These are phyloP conservation scores for Pleomassaria siparia DNA, from an alignment of 2,329 filamentous ascomycete genomes.

Conservation along the genomic window DNA sequence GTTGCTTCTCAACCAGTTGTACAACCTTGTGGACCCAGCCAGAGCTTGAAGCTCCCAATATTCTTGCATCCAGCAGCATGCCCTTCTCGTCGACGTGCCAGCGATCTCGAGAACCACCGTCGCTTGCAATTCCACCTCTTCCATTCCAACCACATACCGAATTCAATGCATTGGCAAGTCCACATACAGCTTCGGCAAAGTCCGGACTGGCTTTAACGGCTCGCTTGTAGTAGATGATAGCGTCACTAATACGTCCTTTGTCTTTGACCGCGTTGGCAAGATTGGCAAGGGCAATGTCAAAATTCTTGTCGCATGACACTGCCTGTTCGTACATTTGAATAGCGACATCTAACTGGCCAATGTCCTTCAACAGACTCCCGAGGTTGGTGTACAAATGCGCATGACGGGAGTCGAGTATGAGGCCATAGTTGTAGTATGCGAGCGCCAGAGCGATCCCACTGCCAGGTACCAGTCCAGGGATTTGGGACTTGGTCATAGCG, in stretches of 20 bases:
- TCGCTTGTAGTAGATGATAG: slow-evolving; percentile 86
- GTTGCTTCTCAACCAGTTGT: slow-evolving; percentile 84
- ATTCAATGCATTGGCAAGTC: slow-evolving; percentile 89
- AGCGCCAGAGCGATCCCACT: slow-evolving; percentile 87
- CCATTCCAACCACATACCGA: slow-evolving; percentile 95
- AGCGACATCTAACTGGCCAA: slow-evolving; percentile 85
- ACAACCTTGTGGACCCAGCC: slow-evolving; percentile 91
- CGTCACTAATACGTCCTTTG: slow-evolving; percentile 86
- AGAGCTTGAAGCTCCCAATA: slow-evolving; percentile 60
- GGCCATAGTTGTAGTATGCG: slow-evolving; percentile 92
- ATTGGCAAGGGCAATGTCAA: slow-evolving; percentile 96
- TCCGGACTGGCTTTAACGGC: slow-evolving; percentile 91
- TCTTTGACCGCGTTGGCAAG: slow-evolving; percentile 98
- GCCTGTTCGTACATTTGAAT: slow-evolving; percentile 98
- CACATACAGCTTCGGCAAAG: slow-evolving; percentile 96
- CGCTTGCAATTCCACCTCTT: slow-evolving; percentile 80
- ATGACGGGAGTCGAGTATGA: slow-evolving; percentile 82
- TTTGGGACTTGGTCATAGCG: slow-evolving; percentile 43
- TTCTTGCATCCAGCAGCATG: slow-evolving; percentile 73
- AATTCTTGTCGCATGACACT: slow-evolving; percentile 86
- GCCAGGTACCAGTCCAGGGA: slow-evolving; percentile 80
- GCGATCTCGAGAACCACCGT: slow-evolving; percentile 73
- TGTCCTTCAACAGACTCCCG: slow-evolving; percentile 92
- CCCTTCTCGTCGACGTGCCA: slow-evolving; percentile 91
- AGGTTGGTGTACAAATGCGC: slow-evolving; percentile 97